These are phyloP conservation scores for Mortierella sp. DNA, from an alignment of 371 early-diverging fungal genomes.

Conservation along the genomic window DNA sequence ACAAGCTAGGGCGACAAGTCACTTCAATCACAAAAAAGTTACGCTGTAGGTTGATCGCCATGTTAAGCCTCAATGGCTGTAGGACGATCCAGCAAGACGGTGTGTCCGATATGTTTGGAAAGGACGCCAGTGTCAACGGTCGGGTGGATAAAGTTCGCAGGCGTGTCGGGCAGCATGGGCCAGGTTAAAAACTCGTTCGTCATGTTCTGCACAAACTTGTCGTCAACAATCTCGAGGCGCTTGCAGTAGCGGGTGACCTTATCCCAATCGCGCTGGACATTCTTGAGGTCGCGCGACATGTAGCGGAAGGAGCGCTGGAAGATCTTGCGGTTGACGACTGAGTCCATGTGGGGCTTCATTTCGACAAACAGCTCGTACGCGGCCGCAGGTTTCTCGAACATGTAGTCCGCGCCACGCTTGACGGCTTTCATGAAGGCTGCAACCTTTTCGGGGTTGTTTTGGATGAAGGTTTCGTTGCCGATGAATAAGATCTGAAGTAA, in stretches of 20 bases:
- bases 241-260: constrained; percentile 78
- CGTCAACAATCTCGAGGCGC: constrained; percentile 69
- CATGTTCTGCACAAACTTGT: constrained; percentile 69
- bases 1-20: background rate
- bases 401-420: constrained; percentile 66
- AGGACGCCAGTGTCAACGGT: constrained; percentile 67
- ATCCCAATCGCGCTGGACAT: constrained; percentile 78
- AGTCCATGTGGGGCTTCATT: constrained; percentile 72
- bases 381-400: constrained; percentile 66
- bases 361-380: constrained; percentile 70
- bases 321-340: constrained; percentile 71
- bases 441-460: constrained; percentile 70
- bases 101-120: constrained; percentile 20
- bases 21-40: background rate
- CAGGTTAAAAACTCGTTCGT: constrained; percentile 72
- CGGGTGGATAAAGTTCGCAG: constrained; percentile 58
- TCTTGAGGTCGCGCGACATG: constrained; percentile 72
- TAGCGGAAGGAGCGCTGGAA: constrained; percentile 75
- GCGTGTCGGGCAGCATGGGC: constrained; percentile 59
- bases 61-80: constrained; percentile 36
- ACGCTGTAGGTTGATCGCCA: background rate
- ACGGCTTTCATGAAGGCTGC: constrained; percentile 69
- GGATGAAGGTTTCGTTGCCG: constrained; percentile 73
- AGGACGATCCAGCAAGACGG: constrained; percentile 14
- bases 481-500: constrained; percentile 69